A percentile compares a stretch with the other conserved stretches of the same genome.
phyloP scores from a whole-genome alignment of 2,329 filamentous ascomycete genomes.

The Alternaria ethzedia region DNA sequence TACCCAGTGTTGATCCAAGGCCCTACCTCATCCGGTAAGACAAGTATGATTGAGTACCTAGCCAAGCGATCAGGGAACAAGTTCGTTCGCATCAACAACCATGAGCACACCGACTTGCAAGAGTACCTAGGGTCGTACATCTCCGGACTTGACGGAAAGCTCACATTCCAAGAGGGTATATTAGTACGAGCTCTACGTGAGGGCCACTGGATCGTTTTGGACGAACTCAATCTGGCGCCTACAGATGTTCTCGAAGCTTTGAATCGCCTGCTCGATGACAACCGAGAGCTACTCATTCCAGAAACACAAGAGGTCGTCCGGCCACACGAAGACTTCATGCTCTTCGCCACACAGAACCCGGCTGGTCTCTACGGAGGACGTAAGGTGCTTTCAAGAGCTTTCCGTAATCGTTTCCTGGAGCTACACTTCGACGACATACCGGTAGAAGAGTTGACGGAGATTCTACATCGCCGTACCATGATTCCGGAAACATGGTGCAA shows the following conservation, averaged over 20 bases:
- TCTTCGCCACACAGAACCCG: constrained; percentile 98
- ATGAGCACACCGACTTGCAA: constrained; percentile 97
- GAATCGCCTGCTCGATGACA: constrained; percentile 94
- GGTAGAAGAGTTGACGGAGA: constrained; percentile 89
- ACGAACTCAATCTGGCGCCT: constrained; percentile 95
- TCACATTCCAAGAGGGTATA: constrained; percentile 91
- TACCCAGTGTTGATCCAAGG: constrained; percentile 97
- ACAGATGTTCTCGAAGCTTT: constrained; percentile 96
- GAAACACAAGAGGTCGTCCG: constrained; percentile 94
- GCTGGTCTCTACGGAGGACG: constrained; percentile 93
- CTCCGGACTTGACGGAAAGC: constrained; percentile 80
- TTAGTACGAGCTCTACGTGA: constrained; percentile 90
- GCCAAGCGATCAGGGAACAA: constrained; percentile 97
- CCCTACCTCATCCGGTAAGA: constrained; percentile 96
- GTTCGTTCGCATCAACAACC: constrained; percentile 98
- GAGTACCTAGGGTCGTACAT: constrained; percentile 97
- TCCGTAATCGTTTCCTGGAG: constrained; percentile 95
- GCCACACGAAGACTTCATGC: constrained; percentile 93
- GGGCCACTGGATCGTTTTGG: constrained; percentile 97
- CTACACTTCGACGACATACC: constrained; percentile 98
- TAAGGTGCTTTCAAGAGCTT: constrained; percentile 91
- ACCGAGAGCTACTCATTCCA: constrained; percentile 91
- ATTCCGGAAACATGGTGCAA: constrained; percentile 91
- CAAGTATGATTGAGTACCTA: constrained; percentile 98
- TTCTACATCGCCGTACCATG: constrained; percentile 85